These are phyloP conservation scores for Paraphaeosphaeria minitans DNA, from an alignment of 2,329 filamentous ascomycete species.

Conservation along the genomic window DNA sequence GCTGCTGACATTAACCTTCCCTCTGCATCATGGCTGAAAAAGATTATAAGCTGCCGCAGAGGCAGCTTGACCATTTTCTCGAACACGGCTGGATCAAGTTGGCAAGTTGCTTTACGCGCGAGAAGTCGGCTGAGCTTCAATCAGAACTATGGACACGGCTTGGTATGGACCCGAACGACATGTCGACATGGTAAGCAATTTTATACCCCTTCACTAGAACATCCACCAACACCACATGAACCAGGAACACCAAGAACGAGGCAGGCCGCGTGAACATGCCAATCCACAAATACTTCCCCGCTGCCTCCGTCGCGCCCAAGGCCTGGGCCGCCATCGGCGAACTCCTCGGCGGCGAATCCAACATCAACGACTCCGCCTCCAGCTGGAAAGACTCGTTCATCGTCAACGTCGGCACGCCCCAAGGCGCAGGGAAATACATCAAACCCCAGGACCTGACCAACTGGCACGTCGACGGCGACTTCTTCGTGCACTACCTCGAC, in stretches of 20 bases:
- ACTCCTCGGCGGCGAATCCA: conserved; percentile 65
- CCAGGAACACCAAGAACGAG: conserved; percentile 49
- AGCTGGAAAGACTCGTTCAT: conserved; percentile 72
- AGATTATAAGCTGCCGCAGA: conserved; percentile 47
- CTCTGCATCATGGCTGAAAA: conserved; percentile 20
- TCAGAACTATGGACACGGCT: conserved; percentile 66
- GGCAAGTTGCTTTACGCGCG: conserved; percentile 56
- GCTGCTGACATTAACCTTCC: not conserved
- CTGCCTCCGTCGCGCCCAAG: conserved; percentile 64
- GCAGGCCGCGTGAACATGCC: conserved; percentile 67
- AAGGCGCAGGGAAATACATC: conserved; percentile 56
- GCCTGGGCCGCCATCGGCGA: conserved; percentile 71
- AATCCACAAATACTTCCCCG: conserved; percentile 59
- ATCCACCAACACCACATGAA: not conserved
- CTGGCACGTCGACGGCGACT: conserved; percentile 76
- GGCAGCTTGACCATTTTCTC: conserved; percentile 60
- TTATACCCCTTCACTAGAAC: not conserved
- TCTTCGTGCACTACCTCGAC: conserved; percentile 74
- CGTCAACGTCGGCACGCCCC: conserved; percentile 67
- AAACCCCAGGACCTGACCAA: conserved; percentile 59
- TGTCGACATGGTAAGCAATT: conserved; percentile 62
- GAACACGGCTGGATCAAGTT: conserved; percentile 62
- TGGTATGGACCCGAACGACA: conserved; percentile 67
- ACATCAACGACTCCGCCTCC: conserved; percentile 48
- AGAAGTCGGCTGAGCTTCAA: conserved; percentile 56